These are phyloP conservation scores for Zizania palustris DNA, from an alignment of 202 grass and related monocot genomes.

Conservation along the genomic window DNA sequence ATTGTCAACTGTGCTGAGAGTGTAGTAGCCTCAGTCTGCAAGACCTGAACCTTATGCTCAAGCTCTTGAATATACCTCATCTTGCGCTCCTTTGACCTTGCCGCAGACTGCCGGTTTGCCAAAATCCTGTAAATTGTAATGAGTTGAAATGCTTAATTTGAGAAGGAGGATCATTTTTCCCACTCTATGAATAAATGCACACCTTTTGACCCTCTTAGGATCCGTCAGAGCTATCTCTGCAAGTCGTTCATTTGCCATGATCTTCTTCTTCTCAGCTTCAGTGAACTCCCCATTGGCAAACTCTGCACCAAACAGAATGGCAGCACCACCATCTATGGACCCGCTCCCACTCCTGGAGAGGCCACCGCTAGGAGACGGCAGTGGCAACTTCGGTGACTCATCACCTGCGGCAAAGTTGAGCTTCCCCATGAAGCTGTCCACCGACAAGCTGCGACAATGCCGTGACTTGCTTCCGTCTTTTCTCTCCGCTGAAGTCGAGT, in stretches of 20 bases:
- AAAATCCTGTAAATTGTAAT: too few species aligned
- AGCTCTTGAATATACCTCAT: too few species aligned
- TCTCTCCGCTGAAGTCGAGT: slow-evolving; percentile 51
- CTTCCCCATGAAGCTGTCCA: slow-evolving; percentile 94
- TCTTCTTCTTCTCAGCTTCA: slow-evolving; percentile 91
- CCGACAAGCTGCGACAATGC: slow-evolving; percentile 84
- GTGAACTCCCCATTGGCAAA: slow-evolving; percentile 79
- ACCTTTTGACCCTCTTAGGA: slow-evolving; percentile 97
- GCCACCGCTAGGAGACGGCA: slow-evolving; percentile 46
- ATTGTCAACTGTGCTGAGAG: too few species aligned
- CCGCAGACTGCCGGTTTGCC: too few species aligned
- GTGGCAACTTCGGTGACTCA: slow-evolving; percentile 68
- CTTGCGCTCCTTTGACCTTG: too few species aligned
- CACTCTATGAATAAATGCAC: not conserved
- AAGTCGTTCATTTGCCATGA: slow-evolving; percentile 87
- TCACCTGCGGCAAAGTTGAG: slow-evolving; percentile 65
- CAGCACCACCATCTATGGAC: slow-evolving; percentile 66
- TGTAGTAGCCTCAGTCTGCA: too few species aligned
- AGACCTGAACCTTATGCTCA: too few species aligned
- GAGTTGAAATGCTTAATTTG: slow-evolving; percentile 1
- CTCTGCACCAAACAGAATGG: slow-evolving; percentile 53
- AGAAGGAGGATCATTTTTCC: not conserved
- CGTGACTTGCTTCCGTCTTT: slow-evolving; percentile 57
- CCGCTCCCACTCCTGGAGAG: slow-evolving; percentile 62
- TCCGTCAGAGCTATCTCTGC: slow-evolving; percentile 84